phyloP scores from a whole-genome alignment of 78 protist species.

The Polysphondylium violaceum region DNA sequence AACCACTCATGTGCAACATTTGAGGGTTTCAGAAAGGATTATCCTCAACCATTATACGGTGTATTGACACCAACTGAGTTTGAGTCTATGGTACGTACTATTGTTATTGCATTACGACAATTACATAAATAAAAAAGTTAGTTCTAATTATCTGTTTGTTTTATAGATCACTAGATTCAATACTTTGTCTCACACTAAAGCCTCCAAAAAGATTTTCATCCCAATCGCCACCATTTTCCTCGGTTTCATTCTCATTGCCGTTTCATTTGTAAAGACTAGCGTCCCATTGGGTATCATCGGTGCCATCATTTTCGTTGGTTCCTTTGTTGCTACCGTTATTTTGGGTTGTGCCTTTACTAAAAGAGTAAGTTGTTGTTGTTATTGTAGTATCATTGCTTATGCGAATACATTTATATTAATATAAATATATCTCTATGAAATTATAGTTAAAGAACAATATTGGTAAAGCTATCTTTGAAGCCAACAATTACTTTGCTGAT shows the following conservation, averaged over 20 bases:
- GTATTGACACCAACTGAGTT: slow-evolving; percentile 1
- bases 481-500: slow-evolving; percentile 12
- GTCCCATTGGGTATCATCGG: not conserved
- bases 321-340: not conserved
- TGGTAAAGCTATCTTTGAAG: not conserved
- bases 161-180: slow-evolving; percentile 14
- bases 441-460: not conserved
- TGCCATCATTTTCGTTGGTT: not conserved
- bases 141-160: too few relatives aligned
- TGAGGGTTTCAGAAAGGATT: slow-evolving; percentile 16
- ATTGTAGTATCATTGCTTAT: not conserved
- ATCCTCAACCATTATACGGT: not conserved
- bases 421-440: too few relatives aligned
- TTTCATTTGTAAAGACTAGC: not conserved
- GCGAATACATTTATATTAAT: not conserved
- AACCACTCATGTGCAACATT: not conserved
- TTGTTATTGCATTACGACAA: too few relatives aligned
- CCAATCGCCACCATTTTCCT: not conserved
- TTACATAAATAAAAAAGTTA: too few relatives aligned
- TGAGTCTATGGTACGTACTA: not conserved
- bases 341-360: not conserved
- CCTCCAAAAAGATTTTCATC: not conserved
- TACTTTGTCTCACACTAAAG: not conserved
- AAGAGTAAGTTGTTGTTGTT: not conserved
- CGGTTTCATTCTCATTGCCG: not conserved